Conservation (phyloP, 75 land plant species). For the Sequoia sempervirens region DNA sequence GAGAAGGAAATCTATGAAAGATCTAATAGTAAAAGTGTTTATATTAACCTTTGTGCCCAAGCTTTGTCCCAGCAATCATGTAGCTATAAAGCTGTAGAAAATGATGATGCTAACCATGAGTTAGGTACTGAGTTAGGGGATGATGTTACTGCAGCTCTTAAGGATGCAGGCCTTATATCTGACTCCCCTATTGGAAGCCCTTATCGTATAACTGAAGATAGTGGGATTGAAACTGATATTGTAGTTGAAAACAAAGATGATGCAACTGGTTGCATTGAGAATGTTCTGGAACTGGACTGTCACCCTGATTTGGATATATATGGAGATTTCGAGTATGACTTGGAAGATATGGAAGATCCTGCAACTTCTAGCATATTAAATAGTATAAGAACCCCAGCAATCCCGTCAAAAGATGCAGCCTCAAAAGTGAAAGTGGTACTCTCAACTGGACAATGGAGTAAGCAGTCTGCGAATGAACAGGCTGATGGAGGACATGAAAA, state of each 20-base stretch:
- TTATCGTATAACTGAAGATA: background rate
- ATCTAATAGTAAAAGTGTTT: slow-evolving; percentile 86
- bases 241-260: slow-evolving; percentile 13
- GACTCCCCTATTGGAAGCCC: slow-evolving; percentile 91
- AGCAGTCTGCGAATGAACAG: background rate
- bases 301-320: slow-evolving; percentile 46
- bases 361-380: slow-evolving; percentile 1
- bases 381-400: slow-evolving; percentile 4
- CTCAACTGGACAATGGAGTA: slow-evolving; percentile 20
- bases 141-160: slow-evolving; percentile 52
- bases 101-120: slow-evolving; percentile 2
- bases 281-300: slow-evolving; percentile 46
- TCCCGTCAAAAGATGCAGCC: slow-evolving; percentile 19
- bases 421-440: slow-evolving; percentile 54
- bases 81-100: slow-evolving; percentile 15
- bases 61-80: slow-evolving; percentile 40
- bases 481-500: background rate
- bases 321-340: slow-evolving; percentile 55
- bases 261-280: slow-evolving; percentile 22
- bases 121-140: background rate
- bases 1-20: slow-evolving; percentile 76
- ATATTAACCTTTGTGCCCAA: slow-evolving; percentile 85
- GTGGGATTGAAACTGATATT: slow-evolving; percentile 1
- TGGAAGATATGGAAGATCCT: slow-evolving; percentile 42
- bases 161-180: slow-evolving; percentile 72